Evolutionary conservation across 441 rosid genomes (phyloP).

Genomic region (Populus trichocarpa): DNA sequence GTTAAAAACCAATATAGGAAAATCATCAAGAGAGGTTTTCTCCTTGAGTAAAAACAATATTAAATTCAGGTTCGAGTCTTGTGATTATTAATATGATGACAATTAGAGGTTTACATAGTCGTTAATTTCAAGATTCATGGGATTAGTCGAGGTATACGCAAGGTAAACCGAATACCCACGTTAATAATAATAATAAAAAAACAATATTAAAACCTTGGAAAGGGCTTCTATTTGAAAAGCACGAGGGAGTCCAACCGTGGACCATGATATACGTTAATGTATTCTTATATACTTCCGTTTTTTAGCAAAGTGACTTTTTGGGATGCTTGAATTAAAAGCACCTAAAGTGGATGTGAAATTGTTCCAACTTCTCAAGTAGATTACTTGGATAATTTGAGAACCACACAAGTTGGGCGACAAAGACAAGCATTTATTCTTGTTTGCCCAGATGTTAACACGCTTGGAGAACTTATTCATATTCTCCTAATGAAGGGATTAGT

Average conservation of each 20-base stretch:
- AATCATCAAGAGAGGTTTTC: no score
- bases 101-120: no score
- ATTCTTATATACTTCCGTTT: not conserved
- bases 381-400: not conserved
- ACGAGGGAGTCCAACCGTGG: not conserved
- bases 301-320: conserved; percentile 7
- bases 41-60: no score
- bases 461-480: conserved; percentile 38
- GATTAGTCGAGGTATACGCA: no score
- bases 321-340: not conserved
- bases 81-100: no score
- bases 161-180: no score
- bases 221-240: no score
- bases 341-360: not conserved
- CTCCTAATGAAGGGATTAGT: conserved; percentile 9
- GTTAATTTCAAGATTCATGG: no score
- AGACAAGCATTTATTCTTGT: conserved; percentile 22
- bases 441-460: conserved; percentile 8
- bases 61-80: no score
- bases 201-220: no score
- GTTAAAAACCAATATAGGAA: no score
- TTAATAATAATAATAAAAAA: no score
- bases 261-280: not conserved
- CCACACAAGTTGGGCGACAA: conserved; percentile 17
- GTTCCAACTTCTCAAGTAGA: not conserved